Conservation (phyloP, 1,139 yeast species). For the Protomyces inouyei region DNA sequence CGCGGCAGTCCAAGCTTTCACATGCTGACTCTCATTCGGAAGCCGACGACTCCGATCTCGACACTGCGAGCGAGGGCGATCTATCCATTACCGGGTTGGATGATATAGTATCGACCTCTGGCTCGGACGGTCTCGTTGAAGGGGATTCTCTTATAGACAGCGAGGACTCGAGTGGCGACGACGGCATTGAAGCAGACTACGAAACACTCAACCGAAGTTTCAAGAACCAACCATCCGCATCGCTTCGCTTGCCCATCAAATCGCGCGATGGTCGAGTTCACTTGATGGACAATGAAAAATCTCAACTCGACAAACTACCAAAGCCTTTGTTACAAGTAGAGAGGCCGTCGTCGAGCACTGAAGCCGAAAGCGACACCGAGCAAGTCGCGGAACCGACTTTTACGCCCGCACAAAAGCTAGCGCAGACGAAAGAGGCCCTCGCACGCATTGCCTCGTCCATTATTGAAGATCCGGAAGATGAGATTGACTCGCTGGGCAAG, state of each 20-base stretch:
- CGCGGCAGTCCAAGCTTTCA: neutral
- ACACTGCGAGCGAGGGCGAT: neutral
- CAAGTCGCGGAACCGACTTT: slow-evolving; percentile 14
- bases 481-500: slow-evolving; percentile 60
- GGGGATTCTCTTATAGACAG: neutral
- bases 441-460: slow-evolving; percentile 74
- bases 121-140: neutral
- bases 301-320: neutral
- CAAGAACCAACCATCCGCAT: neutral
- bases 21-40: neutral
- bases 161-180: neutral
- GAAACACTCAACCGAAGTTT: neutral
- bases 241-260: slow-evolving; percentile 14
- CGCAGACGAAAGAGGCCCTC: slow-evolving; percentile 69
- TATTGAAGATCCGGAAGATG: slow-evolving; percentile 87
- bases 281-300: neutral
- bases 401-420: slow-evolving; percentile 47
- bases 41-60: neutral
- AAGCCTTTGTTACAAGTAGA: neutral
- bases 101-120: neutral
- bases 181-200: neutral
- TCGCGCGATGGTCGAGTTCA: slow-evolving; percentile 11
- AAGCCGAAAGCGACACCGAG: neutral
- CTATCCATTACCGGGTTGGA: neutral
- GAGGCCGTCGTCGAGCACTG: neutral